Base-by-base conservation (phyloP, 2,329 filamentous ascomycete species). In the Colletotrichum incanum region DNA sequence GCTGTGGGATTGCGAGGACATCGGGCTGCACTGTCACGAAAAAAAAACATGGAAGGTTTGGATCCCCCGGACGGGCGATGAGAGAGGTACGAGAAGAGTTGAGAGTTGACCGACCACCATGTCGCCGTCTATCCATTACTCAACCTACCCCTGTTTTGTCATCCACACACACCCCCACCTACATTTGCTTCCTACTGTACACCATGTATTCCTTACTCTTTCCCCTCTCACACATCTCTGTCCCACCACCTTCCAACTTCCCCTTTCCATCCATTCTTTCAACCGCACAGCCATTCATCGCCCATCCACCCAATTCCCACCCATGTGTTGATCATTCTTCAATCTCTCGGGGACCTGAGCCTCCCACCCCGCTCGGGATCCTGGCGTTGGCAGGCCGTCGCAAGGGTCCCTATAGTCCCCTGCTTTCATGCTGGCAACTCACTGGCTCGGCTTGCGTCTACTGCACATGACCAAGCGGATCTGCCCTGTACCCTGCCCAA, bases 291-390 rank as follows among this genome's bases (percentile, higher is more conserved):
- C 65, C 41, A 47, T 45, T 16, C 31, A 71, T 61, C 43, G 47
- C n/a, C 58, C 34, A 45, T 26, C 54, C 55, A 55, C 31, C 34
- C 26, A 11, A 50, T 55, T 47, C 39, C 37, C 55, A 71, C 62
- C 67, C 67, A 67, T 67, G 67, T 56, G 67, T 61, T 71, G 67
- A 71, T 71, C 67, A 71, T 71, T 67, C 60, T 69, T 65, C 62
- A 43, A 50, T 31, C 49, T 43, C 47, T 66, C 26, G 55, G 55
- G 60, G 47, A 41, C 62, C 55, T 37, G 49, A 70, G 67, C 62
- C 62, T 61, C 47, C 37, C 18, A 66, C 37, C 37, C 41, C 47
- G 67, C 45, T 37, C 23, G 61, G 54, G 52, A 20, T 34, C 45
- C 67, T 45, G 43, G 60, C 45, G 31, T 26, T 52, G 39, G 45